These are phyloP conservation scores for Fremontodendron californicum DNA, from an alignment of 345 rosid genomes.

Conservation along the genomic window DNA sequence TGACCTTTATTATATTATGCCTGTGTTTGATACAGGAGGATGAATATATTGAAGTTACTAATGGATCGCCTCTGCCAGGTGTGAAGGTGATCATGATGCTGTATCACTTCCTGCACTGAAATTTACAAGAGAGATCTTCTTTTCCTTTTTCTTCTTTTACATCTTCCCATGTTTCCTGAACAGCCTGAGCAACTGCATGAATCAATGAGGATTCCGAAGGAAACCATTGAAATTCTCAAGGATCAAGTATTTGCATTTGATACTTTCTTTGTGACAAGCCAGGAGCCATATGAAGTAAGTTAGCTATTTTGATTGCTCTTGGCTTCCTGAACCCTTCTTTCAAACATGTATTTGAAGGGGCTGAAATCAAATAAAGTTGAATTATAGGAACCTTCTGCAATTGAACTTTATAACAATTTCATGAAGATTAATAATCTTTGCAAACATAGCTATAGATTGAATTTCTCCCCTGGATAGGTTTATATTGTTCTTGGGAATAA, in stretches of 20 bases:
- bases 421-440: background rate
- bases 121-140: conserved; percentile 4
- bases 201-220: conserved; percentile 68
- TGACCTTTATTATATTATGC: conserved; percentile 7
- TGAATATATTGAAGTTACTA: conserved; percentile 52
- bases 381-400: background rate
- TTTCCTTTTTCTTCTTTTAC: conserved; percentile 15
- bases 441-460: background rate
- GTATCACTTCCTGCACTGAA: conserved; percentile 12
- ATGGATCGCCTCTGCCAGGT: conserved; percentile 91
- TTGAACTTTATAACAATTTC: background rate
- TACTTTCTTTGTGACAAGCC: conserved; percentile 88
- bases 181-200: conserved; percentile 77
- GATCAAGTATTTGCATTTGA: conserved; percentile 94
- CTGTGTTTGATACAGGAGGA: conserved; percentile 49
- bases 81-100: conserved; percentile 65
- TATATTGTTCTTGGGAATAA: background rate
- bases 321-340: conserved; percentile 1
- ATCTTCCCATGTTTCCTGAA: conserved; percentile 20
- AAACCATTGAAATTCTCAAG: conserved; percentile 70
- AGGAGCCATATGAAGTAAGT: conserved; percentile 93
- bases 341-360: conserved; percentile 2
- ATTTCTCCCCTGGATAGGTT: background rate
- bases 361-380: conserved; percentile 7
- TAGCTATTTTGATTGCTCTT: background rate